Conservation (phyloP, 2,329 filamentous ascomycete species). For the Aspergillus caelatus region DNA sequence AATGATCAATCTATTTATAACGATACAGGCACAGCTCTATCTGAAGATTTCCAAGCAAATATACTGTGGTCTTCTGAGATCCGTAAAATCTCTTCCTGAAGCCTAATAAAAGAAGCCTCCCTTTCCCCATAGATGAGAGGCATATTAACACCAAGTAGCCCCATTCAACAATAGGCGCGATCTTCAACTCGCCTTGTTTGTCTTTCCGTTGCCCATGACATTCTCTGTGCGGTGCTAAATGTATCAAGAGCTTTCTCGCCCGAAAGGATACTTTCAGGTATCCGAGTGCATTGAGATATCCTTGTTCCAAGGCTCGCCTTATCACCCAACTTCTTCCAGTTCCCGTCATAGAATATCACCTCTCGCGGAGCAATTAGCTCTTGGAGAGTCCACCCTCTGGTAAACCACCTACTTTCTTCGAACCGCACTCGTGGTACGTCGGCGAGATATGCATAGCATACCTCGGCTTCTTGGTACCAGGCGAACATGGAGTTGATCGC, state of each 20-base stretch:
- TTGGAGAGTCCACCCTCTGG: slow-evolving; percentile 22
- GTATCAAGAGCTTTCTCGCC: background rate
- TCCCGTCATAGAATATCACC: slow-evolving; percentile 9
- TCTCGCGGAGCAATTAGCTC: slow-evolving; percentile 15
- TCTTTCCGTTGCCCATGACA: slow-evolving; percentile 31
- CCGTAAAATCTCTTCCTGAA: slow-evolving; percentile 35
- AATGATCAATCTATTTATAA: too few relatives aligned
- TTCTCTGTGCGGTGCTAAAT: slow-evolving; percentile 17
- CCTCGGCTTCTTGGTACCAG: slow-evolving; percentile 20
- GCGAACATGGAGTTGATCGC: slow-evolving; percentile 26
- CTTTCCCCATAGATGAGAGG: slow-evolving; percentile 32
- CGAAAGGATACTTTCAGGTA: slow-evolving; percentile 7
- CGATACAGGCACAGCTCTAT: background rate
- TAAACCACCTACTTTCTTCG: slow-evolving; percentile 14
- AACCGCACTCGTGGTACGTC: slow-evolving; percentile 8
- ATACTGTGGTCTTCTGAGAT: slow-evolving; percentile 22
- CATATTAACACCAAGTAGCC: slow-evolving; percentile 32
- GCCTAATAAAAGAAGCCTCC: slow-evolving; percentile 25
- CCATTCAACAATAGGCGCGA: slow-evolving; percentile 32
- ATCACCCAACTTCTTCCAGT: background rate
- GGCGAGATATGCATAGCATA: slow-evolving; percentile 23
- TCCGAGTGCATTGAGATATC: slow-evolving; percentile 13
- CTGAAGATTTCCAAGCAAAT: background rate
- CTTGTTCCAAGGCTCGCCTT: background rate
- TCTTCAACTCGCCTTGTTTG: slow-evolving; percentile 28